Evolutionary conservation across 371 early-diverging fungal genomes (phyloP), one percentile per base, ranked within the genome.

Genomic region (Saksenaea vasiformis): DNA sequence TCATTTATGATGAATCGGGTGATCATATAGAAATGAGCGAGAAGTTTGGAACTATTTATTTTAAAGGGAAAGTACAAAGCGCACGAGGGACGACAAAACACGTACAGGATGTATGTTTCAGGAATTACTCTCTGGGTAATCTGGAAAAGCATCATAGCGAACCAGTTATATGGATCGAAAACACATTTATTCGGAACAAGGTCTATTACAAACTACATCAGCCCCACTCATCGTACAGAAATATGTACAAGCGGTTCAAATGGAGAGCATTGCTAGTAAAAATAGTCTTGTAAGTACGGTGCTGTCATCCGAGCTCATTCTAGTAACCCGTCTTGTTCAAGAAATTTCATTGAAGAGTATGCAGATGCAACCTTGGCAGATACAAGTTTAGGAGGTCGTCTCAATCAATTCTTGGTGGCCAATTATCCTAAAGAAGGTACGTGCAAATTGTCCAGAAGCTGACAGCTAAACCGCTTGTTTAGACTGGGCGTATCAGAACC

Each of bases 151-250:
- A 47, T 22, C 22, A 47, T 7, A 22, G 3, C n/a, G 56, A 55
- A 31, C 56, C 56, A 8, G n/a, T 28, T 15, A 55, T 55, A 26
- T 55, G 56, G 56, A 55, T 55, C 31, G 36, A 55, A 55, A 55
- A 19, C 14, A 55, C 56, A 8, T 55, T 55, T 31, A 19, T 55
- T 14, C 31, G 27, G 10, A 19, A 35, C 35, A 36, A 55, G 14
- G 31, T 55, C 0, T 55, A 55, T 14, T 55, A 55, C 31, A 28
- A 36, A 28, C 27, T 55, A 7, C 31, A 19, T 28, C 27, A 55
- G 17, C 56, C 56, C 10, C 31, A 55, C 19, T 1, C 56, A 28
- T 28, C 31, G 13, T 55, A 55, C 31, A n/a, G 27, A 28, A 13
- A 31, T 3, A 7, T 34, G 26, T 55, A 28, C 14, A 3, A n/a